A percentile compares a stretch with the other conserved stretches of the same genome.
phyloP scores from a whole-genome alignment of 208 protist genomes.

The Herpetomonas tarakana region DNA sequence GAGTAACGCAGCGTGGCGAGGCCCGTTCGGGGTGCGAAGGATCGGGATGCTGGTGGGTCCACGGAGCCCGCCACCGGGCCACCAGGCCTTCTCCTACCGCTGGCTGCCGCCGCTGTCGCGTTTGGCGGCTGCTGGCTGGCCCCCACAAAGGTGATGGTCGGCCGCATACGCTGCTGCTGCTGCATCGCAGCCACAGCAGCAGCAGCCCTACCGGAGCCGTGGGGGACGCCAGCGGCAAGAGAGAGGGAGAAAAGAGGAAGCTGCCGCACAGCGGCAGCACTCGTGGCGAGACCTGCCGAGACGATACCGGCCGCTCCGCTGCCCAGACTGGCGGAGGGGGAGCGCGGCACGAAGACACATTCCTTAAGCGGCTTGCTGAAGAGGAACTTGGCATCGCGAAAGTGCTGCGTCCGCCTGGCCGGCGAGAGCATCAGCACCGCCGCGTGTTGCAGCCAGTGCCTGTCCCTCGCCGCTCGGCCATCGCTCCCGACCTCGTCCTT shows the following conservation, averaged over 20 bases:
- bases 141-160: conserved; percentile 9
- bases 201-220: no score
- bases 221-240: background rate
- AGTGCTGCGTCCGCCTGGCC: conserved; percentile 13
- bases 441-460: conserved; percentile 34
- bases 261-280: background rate
- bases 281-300: background rate
- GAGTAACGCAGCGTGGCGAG: conserved; percentile 7
- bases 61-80: background rate
- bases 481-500: background rate
- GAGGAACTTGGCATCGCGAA: conserved; percentile 2
- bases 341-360: conserved; percentile 7
- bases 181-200: background rate
- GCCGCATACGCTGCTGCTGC: background rate
- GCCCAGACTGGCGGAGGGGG: background rate
- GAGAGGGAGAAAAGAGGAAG: conserved; percentile 13
- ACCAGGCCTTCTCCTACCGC: no score
- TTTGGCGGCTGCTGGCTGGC: conserved; percentile 9
- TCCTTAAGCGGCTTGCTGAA: conserved; percentile 23
- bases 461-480: background rate
- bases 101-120: background rate
- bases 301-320: background rate
- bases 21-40: background rate
- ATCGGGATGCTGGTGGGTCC: no score
- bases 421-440: conserved; percentile 44